phyloP scores from a whole-genome alignment of 192 early-diverging fungal genomes.

The Paraglomus brasilianum region DNA sequence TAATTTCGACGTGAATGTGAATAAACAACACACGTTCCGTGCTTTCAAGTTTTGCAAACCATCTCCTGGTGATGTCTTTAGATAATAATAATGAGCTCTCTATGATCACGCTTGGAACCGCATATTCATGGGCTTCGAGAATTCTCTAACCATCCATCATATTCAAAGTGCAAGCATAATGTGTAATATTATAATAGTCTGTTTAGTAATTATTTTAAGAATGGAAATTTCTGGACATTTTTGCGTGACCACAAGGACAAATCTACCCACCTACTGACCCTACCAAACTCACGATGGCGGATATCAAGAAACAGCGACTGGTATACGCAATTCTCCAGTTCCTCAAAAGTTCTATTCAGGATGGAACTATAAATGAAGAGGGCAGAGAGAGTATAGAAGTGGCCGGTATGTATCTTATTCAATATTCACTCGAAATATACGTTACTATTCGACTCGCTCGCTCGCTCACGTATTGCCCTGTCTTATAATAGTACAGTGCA shows the following conservation, averaged over 20 bases:
- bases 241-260: slow-evolving; percentile 5
- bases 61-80: no score
- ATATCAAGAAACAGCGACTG: slow-evolving; percentile 68
- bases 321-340: slow-evolving; percentile 85
- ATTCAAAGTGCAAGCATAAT: no score
- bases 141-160: no score
- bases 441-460: background rate
- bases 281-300: slow-evolving; percentile 38
- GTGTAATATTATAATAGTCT: no score
- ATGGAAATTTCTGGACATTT: background rate
- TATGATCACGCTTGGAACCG: no score
- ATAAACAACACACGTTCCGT: no score
- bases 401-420: slow-evolving; percentile 33
- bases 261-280: background rate
- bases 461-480: background rate
- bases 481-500: slow-evolving; percentile 88
- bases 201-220: no score
- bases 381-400: slow-evolving; percentile 82
- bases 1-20: no score
- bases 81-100: no score
- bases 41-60: no score
- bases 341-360: slow-evolving; percentile 64
- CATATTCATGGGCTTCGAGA: no score
- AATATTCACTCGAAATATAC: background rate
- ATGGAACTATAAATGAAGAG: slow-evolving; percentile 71